Conservation (phyloP, 495 filamentous ascomycete genomes). For the Baudoinia panamericana region DNA sequence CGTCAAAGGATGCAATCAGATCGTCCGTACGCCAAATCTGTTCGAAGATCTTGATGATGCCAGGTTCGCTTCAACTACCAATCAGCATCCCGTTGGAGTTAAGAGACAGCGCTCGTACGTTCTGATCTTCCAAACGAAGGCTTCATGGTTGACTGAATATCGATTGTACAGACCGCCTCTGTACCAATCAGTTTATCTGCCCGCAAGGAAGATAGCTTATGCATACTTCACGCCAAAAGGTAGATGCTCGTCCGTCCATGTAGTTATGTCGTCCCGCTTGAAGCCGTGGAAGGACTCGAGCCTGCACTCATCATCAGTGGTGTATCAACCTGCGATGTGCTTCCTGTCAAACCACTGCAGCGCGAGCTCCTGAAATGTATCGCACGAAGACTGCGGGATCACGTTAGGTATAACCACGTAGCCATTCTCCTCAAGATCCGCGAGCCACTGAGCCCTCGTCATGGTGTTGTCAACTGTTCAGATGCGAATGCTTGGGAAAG, state of each 20-base stretch:
- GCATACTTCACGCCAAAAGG: conserved; percentile 25
- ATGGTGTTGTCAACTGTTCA: background rate
- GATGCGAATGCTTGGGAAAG: too few species aligned
- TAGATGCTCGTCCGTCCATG: conserved; percentile 32
- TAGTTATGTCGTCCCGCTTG: conserved; percentile 25
- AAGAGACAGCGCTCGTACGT: conserved; percentile 4
- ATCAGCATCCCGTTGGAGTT: too few species aligned
- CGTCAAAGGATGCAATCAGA: conserved; percentile 32
- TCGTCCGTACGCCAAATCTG: conserved; percentile 34
- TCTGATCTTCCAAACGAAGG: conserved; percentile 37
- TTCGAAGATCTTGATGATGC: conserved; percentile 30
- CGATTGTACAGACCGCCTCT: conserved; percentile 24
- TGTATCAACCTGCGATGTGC: too few species aligned
- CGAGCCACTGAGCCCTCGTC: conserved; percentile 26
- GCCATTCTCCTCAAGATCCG: conserved; percentile 31
- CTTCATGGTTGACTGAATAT: conserved; percentile 33
- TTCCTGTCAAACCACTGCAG: conserved; percentile 33
- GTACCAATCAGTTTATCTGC: background rate
- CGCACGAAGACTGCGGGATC: conserved; percentile 23
- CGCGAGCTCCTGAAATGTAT: conserved; percentile 24
- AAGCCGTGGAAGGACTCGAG: conserved; percentile 33
- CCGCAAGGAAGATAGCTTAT: too few species aligned
- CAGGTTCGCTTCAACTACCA: conserved; percentile 30
- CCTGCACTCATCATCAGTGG: too few species aligned
- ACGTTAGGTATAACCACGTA: conserved; percentile 29